Base-by-base conservation (phyloP, 345 rosid species). In the Citrus inodora region DNA sequence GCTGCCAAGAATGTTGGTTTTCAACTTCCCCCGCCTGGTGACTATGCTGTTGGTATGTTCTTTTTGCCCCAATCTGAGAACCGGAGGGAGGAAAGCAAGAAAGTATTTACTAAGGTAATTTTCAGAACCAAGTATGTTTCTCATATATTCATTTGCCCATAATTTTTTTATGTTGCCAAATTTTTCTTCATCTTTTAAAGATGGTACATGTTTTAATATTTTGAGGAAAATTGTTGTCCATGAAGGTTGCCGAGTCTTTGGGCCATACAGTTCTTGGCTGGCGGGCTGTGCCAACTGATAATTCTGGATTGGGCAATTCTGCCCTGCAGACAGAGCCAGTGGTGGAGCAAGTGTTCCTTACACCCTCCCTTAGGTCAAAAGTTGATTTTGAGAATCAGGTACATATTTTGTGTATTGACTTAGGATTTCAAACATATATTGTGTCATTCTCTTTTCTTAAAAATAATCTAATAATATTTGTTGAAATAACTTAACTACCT, bases 11-110 rank as follows among this genome's bases (percentile, higher is more conserved):
- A 94, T 70, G 79, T 82, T 75, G 99, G 99, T 73, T 92, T 97
- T 79, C 90, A 81, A 75, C 91, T 97, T 53, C 99, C 99, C 5
- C 82, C 91, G 17, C 87, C 89, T 2, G 98, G 98, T 25, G 78
- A 88, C 24, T 97, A 94, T 82, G 99, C 98, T 33, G 95, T 97
- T 79, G 99, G 99, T 32, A 97, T 97, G 99, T 79, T 97, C 82
- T 97, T 93, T 86, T 80, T 97, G 85, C 99, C 99, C 65, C 90
- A 95, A 0, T 87, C 88, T 3, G 91, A 89, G 59, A 81, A 77
- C 71, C 88, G 99, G 48, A 90, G 92, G 86, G 88, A 83, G 56
- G 95, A 97, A 76, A 89, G 99, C 89, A 97, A 90, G 80, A 87
- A 81, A 67, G 97, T 93, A 22, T 97, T 97, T 84, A 86, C 94